Evolutionary conservation across 1,139 yeast genomes (phyloP), one percentile per base, ranked within the genome.

Genomic region (Magnusiomyces fungicola): DNA sequence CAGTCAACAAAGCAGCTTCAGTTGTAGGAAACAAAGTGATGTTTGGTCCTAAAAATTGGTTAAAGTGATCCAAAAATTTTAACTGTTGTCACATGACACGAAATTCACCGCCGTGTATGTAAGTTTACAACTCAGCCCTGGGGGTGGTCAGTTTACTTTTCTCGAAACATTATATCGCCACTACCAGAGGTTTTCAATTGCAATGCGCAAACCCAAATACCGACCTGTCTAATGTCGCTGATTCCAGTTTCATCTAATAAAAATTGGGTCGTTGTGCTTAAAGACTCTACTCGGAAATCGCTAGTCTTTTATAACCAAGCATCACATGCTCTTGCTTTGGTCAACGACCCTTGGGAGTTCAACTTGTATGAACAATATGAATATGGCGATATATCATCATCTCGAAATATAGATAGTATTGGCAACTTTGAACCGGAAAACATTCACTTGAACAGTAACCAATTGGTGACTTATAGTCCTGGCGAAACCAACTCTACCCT

Each of bases 201-300:
- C 36, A 6, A 5, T 9, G 16, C 36, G 16, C 10, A 32, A 9
- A 9, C 16, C 16, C 36, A 14, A 9, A 9, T 6, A n/a, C n/a
- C n/a, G n/a, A n/a, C n/a, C n/a, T n/a, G n/a, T n/a, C 10, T 5
- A n/a, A 64, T 65, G 69, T 65, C 69, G 7, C 47, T 65, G 29
- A 58, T 65, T 19, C 65, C 66, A 4, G 60, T 60, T 38, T 53
- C 56, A 36, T 55, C 53, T 19, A 46, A 53, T 32, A 55, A 52
- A 22, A 53, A 53, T 39, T 64, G 66, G 61, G 59, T 60, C 43
- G 61, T 66, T 18, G 68, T 66, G 1, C 50, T 66, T 5, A 60
- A 63, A 29, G 68, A 65, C 47, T 59, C 63, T 2, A 45, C 55
- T 7, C 53, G 61, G 9, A 58, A 61, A 23, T 65, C 69, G 7